A percentile compares a stretch with the other conserved stretches of the same genome.
phyloP scores from a whole-genome alignment of 768 basidiomycete genomes.

The Leucogyrophana mollusca region DNA sequence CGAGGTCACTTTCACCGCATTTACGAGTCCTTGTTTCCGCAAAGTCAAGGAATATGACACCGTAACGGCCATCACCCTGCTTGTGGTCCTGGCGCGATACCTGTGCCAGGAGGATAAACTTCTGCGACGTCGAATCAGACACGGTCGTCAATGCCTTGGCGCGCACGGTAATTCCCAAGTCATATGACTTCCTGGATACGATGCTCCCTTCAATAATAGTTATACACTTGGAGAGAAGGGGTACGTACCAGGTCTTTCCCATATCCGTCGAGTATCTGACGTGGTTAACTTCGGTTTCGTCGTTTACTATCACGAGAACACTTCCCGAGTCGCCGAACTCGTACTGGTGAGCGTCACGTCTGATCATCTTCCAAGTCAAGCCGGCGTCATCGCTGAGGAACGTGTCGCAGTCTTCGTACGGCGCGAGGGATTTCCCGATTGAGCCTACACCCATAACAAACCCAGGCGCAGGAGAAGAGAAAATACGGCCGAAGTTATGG shows the following conservation, averaged over 20 bases:
- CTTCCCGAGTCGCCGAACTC: slow-evolving; percentile 93
- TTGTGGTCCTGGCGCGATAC: slow-evolving; percentile 60
- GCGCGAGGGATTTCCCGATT: slow-evolving; percentile 62
- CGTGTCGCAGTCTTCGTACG: slow-evolving; percentile 88
- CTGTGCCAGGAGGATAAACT: slow-evolving; percentile 87
- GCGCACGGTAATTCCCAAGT: slow-evolving; percentile 68
- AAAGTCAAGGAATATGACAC: slow-evolving; percentile 83
- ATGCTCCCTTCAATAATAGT: not conserved
- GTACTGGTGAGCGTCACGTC: slow-evolving; percentile 81
- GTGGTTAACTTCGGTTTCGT: slow-evolving; percentile 72
- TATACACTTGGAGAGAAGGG: not conserved
- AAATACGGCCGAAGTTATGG: slow-evolving; percentile 92
- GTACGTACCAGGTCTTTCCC: slow-evolving; percentile 78
- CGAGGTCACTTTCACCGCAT: slow-evolving; percentile 73
- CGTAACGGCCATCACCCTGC: slow-evolving; percentile 57
- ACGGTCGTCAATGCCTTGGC: slow-evolving; percentile 82
- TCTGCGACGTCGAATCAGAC: slow-evolving; percentile 94
- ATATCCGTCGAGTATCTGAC: slow-evolving; percentile 81
- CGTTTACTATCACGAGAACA: slow-evolving; percentile 78
- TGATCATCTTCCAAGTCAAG: slow-evolving; percentile 78
- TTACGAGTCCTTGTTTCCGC: slow-evolving; percentile 61
- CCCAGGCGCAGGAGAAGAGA: slow-evolving; percentile 93
- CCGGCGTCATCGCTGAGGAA: slow-evolving; percentile 93
- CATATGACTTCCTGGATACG: slow-evolving; percentile 58
- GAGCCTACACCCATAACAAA: slow-evolving; percentile 96